Base-by-base conservation (phyloP, 768 basidiomycete genomes). In the Termitomyces sp. region DNA sequence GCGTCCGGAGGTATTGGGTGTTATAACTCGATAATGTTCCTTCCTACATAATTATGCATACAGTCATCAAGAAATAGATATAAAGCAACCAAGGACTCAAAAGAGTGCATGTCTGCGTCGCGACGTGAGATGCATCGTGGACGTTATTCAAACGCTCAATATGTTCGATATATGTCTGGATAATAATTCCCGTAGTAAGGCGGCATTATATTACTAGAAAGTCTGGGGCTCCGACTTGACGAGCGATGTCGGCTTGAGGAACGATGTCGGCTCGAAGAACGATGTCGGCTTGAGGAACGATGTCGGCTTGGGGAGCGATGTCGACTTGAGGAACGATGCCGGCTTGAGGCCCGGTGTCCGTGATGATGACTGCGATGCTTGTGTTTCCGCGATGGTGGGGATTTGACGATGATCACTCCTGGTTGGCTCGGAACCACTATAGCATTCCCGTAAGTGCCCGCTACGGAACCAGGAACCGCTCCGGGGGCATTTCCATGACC, bases 361-460 rank as follows among this genome's bases (percentile, higher is more conserved):
- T 42, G 53, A 38, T 52, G 48, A 37, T 49, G 59, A 53, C 63
- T 65, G 42, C 65, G 69, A 51, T 69, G 68, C 53, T 67, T 73
- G 46, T 68, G 62, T 38, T 68, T 67, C 17, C 64, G 60, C 21
- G 63, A 58, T 52, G 62, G 53, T 34, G 55, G 17, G 15, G 54
- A 22, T 42, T 64, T 61, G 3, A 73, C 57, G 14, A 74, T 62
- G 32, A 74, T 70, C 1, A 70, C 69, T 54, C 63, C 66, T 9
- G 64, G 60, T 26, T 60, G 65, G 26, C 56, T 46, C 7, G 45
- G 30, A 21, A 7, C 30, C 54, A 66, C 60, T 34, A 60, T 57
- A 50, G 56, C 60, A 45, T 55, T 58, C 14, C 58, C 44, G 51
- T 64, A 56, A 41, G 58, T 30, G 19, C 65, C 65, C 58, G 62